Percentiles rank a stretch among this genome's conserved stretches.
phyloP scores from a whole-genome alignment of 148 eudicot genomes.

The Chenopodium quinoa region DNA sequence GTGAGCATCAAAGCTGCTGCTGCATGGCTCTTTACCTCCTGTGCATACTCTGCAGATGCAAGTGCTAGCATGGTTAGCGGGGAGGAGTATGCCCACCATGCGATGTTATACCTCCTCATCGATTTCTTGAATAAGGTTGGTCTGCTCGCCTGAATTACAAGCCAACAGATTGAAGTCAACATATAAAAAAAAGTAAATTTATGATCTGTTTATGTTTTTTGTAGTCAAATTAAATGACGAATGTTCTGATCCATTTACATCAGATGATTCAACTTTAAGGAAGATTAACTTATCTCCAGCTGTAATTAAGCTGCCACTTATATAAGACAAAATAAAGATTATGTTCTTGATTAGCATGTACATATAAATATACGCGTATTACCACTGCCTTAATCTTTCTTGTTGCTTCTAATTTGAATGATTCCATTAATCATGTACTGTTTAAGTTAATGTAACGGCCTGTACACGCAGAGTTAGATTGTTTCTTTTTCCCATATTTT shows the following conservation, averaged over 20 bases:
- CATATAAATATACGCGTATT: not conserved
- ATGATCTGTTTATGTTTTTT: not conserved
- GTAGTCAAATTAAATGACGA: not conserved
- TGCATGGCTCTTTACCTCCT: conserved; percentile 35
- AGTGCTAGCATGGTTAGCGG: conserved; percentile 54
- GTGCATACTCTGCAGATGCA: conserved; percentile 49
- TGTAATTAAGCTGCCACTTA: not conserved
- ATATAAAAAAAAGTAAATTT: not conserved
- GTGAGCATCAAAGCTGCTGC: conserved; percentile 40
- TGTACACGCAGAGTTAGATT: not conserved
- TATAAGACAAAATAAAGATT: not conserved
- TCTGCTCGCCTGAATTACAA: conserved; percentile 52
- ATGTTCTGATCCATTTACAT: not conserved
- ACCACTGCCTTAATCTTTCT: not conserved
- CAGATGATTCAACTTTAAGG: not conserved
- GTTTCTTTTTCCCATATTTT: not conserved
- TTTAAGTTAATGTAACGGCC: conserved; percentile 1
- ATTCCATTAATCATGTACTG: not conserved
- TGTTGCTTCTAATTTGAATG: not conserved
- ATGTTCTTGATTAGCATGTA: not conserved
- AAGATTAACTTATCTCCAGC: not conserved
- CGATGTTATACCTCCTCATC: conserved; percentile 55
- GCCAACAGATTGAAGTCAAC: conserved; percentile 6
- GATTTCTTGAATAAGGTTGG: conserved; percentile 68
- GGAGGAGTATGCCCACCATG: conserved; percentile 84